Conservation (phyloP, 2,329 filamentous ascomycete genomes). For the Colletotrichum agaves region DNA sequence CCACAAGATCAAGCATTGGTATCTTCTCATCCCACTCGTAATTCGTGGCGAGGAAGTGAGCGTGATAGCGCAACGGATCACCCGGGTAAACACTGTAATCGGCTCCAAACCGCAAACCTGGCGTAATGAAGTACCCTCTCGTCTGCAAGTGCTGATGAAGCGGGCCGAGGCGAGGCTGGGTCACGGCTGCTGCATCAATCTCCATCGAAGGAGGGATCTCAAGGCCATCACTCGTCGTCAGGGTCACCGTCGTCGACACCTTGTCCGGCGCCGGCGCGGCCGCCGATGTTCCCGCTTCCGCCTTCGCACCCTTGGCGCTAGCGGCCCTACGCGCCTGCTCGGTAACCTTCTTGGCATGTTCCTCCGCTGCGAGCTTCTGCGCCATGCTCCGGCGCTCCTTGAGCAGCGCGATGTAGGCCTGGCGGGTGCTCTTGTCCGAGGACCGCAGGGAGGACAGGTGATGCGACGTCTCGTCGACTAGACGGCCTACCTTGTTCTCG, state of each 20-base stretch:
- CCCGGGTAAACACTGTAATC: conserved; percentile 96
- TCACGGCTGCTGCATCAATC: conserved; percentile 19
- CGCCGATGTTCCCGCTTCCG: background rate
- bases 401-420: conserved; percentile 71
- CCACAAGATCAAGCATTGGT: conserved; percentile 84
- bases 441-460: conserved; percentile 74
- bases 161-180: conserved; percentile 52
- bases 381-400: conserved; percentile 55
- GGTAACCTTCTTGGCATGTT: conserved; percentile 49
- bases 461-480: conserved; percentile 81
- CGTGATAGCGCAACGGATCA: conserved; percentile 93
- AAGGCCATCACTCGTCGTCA: conserved; percentile 49
- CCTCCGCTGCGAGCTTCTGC: conserved; percentile 53
- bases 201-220: conserved; percentile 38
- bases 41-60: conserved; percentile 89
- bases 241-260: conserved; percentile 47
- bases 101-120: conserved; percentile 92
- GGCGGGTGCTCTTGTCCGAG: conserved; percentile 66
- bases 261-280: conserved; percentile 13
- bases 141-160: conserved; percentile 84
- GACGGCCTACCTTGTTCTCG: conserved; percentile 78
- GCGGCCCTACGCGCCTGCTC: conserved; percentile 42
- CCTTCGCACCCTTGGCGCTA: conserved; percentile 21
- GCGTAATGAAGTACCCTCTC: conserved; percentile 86
- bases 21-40: conserved; percentile 91